Conservation (phyloP, 2,329 filamentous ascomycete genomes). For the Onygenales sp. region DNA sequence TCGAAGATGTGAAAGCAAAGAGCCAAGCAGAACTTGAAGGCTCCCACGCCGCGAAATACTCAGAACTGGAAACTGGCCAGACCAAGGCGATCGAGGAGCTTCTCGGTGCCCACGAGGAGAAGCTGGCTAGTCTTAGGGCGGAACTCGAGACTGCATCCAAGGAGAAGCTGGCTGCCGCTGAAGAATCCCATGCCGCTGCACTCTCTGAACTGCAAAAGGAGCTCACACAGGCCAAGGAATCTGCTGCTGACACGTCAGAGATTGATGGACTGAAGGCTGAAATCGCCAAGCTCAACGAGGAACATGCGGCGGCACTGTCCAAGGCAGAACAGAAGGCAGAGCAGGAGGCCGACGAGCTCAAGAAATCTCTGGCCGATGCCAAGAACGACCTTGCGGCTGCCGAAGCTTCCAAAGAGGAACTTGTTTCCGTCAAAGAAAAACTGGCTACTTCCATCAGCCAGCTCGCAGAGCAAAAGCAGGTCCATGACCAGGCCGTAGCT, state of each 20-base stretch:
- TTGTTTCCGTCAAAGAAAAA: constrained; percentile 54
- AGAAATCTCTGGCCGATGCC: constrained; percentile 26
- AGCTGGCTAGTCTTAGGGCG: constrained; percentile 25
- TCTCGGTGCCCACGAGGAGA: constrained; percentile 29
- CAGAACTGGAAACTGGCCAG: constrained; percentile 29
- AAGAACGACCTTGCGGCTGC: constrained; percentile 64
- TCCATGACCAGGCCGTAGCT: constrained; percentile 31
- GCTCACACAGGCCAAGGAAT: constrained; percentile 25
- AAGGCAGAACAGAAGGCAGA: constrained; percentile 30
- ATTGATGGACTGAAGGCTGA: constrained; percentile 31
- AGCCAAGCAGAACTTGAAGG: constrained; percentile 30
- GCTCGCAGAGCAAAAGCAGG: constrained; percentile 22
- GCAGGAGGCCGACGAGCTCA: constrained; percentile 37
- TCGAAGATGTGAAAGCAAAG: constrained; percentile 24
- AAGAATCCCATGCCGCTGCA: constrained; percentile 25
- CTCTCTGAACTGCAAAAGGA: constrained; percentile 25
- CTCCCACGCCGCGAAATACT: constrained; percentile 23
- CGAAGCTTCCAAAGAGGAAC: constrained; percentile 60
- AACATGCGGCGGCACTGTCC: constrained; percentile 38
- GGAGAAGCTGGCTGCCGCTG: constrained; percentile 26
- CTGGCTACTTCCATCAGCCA: constrained; percentile 26
- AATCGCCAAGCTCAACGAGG: constrained; percentile 49
- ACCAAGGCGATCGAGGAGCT: constrained; percentile 32
- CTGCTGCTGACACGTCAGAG: constrained; percentile 27
- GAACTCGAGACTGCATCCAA: constrained; percentile 28